A percentile compares a stretch with the other conserved stretches of the same genome.
phyloP scores from a whole-genome alignment of 768 basidiomycete species.

The Mrakia blollopis region DNA sequence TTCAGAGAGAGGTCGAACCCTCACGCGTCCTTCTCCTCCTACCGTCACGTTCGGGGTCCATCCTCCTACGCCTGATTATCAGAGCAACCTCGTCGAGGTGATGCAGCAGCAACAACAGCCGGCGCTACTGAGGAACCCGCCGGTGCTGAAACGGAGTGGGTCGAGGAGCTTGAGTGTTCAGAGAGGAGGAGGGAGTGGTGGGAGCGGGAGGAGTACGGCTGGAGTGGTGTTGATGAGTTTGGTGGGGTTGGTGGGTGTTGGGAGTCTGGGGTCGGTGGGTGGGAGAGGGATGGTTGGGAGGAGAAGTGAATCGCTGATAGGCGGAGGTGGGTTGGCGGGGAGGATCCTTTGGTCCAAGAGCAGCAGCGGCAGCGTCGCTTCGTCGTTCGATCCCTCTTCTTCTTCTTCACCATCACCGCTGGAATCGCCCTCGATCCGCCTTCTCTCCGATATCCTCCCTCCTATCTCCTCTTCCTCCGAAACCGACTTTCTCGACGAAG shows the following conservation, averaged over 20 bases:
- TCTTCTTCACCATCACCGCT: neutral
- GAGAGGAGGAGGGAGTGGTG: neutral
- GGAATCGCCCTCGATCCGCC: neutral
- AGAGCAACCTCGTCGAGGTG: neutral
- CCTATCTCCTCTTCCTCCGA: neutral
- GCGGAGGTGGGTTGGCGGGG: neutral
- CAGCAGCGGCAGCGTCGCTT: neutral
- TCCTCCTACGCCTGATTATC: constrained; percentile 6
- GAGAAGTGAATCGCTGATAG: neutral
- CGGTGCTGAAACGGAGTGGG: neutral
- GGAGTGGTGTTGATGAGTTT: constrained; percentile 24
- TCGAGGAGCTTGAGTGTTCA: constrained; percentile 13
- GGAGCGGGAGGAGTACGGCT: constrained; percentile 7
- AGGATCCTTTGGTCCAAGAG: constrained; percentile 7
- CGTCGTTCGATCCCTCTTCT: neutral
- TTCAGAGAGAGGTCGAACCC: constrained; percentile 21
- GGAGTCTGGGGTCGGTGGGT: neutral
- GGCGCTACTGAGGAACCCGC: neutral
- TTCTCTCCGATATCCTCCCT: neutral
- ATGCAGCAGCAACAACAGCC: neutral
- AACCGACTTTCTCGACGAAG: neutral
- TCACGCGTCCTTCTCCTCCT: constrained; percentile 20
- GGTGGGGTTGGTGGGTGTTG: constrained; percentile 11
- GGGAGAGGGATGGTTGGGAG: neutral
- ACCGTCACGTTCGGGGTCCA: constrained; percentile 14